Base-by-base conservation (phyloP, 805 yeast genomes). In the Metschnikowia continentalis region DNA sequence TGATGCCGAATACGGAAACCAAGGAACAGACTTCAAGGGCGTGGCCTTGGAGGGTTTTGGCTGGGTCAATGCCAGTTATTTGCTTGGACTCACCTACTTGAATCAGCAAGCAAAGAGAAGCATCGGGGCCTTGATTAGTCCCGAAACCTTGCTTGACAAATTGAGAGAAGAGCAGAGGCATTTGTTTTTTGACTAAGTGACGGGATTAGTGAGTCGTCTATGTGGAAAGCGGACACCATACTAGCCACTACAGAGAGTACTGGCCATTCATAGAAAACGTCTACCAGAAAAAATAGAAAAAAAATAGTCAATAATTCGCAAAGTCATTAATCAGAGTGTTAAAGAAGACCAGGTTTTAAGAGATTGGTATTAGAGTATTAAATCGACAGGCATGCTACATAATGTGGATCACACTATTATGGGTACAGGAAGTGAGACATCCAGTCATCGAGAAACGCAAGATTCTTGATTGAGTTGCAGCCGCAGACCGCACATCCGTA, bases 1-100 rank as follows among this genome's bases (percentile, higher is more conserved):
- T 22, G 90, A 86, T 55, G 98, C 97, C 0, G 97, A 92, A 66
- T 92, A 92, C 68, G 99, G 99, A 20, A 92, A 92, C 65, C 98
- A 94, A 69, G 99, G 99, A 8, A 77, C 88, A 1, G 96, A 86
- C 54, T 88, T 90, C 64, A 86, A 87, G 65, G 96, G 96, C 43
- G 97, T 88, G 39, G 96, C 96, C 0, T 84, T 87, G 6, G 97
- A 94, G 69, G 99, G 99, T 1, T 92, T 92, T 68, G 99, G 98
- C 1, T 92, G 99, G 99, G 97, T 92, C 47, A 92, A 92, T 71
- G 86, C 98, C 5, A 83, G 94, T 59, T 90, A 81, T 67, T 61
- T 86, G 26, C 66, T 86, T 54, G 97, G 97, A 0, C 70, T 90
- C 54, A 76, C 84, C 20, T 80, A 80, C 52, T 70, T 88, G 67